Evolutionary conservation across 2,329 filamentous ascomycete genomes (phyloP), one percentile per base, ranked within the genome.

Genomic region (Dendryphion nanum): DNA sequence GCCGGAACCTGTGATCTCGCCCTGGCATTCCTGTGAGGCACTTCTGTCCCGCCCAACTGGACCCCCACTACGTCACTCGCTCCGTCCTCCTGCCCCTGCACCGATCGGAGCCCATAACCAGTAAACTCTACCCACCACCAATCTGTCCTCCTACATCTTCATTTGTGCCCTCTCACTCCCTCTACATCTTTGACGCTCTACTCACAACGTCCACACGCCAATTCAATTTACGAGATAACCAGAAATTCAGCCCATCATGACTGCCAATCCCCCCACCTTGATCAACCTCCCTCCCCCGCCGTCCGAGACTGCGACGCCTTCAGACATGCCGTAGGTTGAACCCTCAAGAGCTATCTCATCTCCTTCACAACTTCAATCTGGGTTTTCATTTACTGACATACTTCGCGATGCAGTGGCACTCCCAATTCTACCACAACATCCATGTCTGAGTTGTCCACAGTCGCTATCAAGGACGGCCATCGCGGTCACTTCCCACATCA

Each of bases 381-480:
- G n/a, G n/a, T n/a, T n/a, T n/a, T n/a, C n/a, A 19, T 28, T 30
- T 35, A 39, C 50, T 57, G 40, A 59, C 18, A 33, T 20, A 32
- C 28, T 31, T 14, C 34, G 21, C 17, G n/a, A 37, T 53, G 30
- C 45, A 95, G 89, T 48, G 90, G 91, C 57, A 97, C 91, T 3
- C 91, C 91, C 3, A 96, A 93, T 50, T 95, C 89, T 51, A 85
- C 86, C 28, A 94, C 88, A 3, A 96, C 90, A 10, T 94, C 89
- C 35, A 83, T 97, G 57, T 95, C 89, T 18, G 84, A 89, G 28
- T 78, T 97, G 33, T 95, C 89, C 13, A 96, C 91, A 14, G 93
- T 89, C 10, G 91, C 91, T 35, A 95, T 95, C 75, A 95, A 96
- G 69, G 91, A 97, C 63, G 91, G 91, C 53, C 89, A 96, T 60